These are phyloP conservation scores for Magnolia changhungtana DNA, from an alignment of 164 flowering plant genomes.

Conservation along the genomic window DNA sequence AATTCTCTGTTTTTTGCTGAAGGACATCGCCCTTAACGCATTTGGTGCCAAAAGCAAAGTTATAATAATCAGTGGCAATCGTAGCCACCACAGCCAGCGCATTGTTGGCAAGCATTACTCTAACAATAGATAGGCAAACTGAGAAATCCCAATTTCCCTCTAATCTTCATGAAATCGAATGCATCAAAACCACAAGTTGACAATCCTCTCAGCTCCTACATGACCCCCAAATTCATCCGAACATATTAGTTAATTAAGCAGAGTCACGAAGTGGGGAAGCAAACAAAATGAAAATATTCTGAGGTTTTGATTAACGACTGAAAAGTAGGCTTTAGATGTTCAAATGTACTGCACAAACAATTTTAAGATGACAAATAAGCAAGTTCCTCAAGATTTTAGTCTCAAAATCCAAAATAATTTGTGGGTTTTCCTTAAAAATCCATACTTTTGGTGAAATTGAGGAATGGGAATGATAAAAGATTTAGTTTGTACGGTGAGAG, in stretches of 20 bases:
- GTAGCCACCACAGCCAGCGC: constrained; percentile 34
- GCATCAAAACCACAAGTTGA: not conserved
- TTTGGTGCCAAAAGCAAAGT: constrained; percentile 29
- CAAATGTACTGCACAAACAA: not conserved
- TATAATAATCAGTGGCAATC: constrained; percentile 29
- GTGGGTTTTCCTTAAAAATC: not conserved
- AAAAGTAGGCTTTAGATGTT: not conserved
- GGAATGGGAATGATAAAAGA: not conserved
- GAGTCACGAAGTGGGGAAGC: not conserved
- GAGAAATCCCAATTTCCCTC: constrained; percentile 10
- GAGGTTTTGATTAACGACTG: not conserved
- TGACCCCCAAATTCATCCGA: not conserved
- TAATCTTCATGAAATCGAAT: constrained; percentile 5
- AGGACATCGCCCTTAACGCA: constrained; percentile 8
- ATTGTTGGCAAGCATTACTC: constrained; percentile 18
- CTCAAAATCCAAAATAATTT: not conserved
- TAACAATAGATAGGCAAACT: not conserved
- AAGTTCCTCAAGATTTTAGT: not conserved
- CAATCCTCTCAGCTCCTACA: constrained; percentile 1
- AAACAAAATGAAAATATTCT: not conserved
- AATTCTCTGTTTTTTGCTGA: constrained; percentile 13
- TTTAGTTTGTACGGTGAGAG: not conserved
- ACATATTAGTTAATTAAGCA: not conserved
- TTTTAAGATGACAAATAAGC: not conserved
- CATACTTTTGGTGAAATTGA: not conserved